Conservation (phyloP, 1,284 basidiomycete species). For the Violaceomyces palustris region DNA sequence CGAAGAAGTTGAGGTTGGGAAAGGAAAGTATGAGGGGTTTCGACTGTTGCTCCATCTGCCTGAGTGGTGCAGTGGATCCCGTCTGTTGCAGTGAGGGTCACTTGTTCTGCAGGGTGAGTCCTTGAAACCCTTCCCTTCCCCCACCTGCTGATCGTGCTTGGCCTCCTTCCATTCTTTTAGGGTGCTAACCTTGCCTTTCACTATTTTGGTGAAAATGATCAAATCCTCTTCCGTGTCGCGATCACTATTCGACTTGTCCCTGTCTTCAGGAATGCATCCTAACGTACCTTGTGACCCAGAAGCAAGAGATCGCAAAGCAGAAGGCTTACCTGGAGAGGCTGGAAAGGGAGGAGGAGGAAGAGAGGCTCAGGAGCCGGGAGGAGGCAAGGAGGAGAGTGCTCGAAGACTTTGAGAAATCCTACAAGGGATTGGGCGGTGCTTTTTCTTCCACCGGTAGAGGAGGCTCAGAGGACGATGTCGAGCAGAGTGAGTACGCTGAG, state of each 20-base stretch:
- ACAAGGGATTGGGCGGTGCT: constrained; percentile 3
- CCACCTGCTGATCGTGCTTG: constrained; percentile 14
- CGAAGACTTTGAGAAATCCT: constrained; percentile 7
- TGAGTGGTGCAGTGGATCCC: constrained; percentile 72
- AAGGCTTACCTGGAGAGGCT: constrained; percentile 3
- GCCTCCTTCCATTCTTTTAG: no score
- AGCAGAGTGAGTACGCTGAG: no score
- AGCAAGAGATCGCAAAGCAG: constrained; percentile 2
- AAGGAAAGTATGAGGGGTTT: constrained; percentile 83
- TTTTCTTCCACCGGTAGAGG: constrained; percentile 12
- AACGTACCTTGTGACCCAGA: constrained; percentile 9
- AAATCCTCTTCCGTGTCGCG: no score
- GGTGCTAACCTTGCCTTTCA: no score
- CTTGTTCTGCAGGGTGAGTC: constrained; percentile 77
- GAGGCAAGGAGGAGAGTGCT: constrained; percentile 9
- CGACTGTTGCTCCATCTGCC: constrained; percentile 72
- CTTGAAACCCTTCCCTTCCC: background rate
- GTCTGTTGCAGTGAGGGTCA: constrained; percentile 78
- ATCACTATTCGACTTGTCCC: no score
- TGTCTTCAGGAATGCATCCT: constrained; percentile 21
- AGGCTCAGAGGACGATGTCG: no score
- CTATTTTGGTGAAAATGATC: no score
- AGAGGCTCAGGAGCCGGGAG: constrained; percentile 2
- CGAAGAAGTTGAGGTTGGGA: constrained; percentile 68
- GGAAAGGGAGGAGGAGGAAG: constrained; percentile 9